A percentile compares a stretch with the other conserved stretches of the same genome.
phyloP scores from a whole-genome alignment of 2,329 filamentous ascomycete species.

The Ceratocystis eucalypticola region DNA sequence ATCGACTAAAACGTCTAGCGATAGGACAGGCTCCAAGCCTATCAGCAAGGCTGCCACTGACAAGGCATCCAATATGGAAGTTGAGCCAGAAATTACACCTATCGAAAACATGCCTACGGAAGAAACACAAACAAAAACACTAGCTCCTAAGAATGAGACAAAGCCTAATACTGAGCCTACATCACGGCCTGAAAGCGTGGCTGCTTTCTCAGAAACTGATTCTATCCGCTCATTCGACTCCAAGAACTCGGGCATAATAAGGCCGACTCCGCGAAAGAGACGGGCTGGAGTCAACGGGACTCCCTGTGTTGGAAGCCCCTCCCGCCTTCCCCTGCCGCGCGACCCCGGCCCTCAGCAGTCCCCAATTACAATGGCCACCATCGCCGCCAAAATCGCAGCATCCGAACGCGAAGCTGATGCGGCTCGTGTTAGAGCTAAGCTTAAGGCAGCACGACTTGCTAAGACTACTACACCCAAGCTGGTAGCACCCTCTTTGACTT shows the following conservation, averaged over 20 bases:
- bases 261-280: slow-evolving; percentile 1
- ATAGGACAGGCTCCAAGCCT: slow-evolving; percentile 5
- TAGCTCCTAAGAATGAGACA: background rate
- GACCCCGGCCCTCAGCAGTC: slow-evolving; percentile 35
- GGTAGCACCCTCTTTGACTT: background rate
- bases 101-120: background rate
- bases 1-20: background rate
- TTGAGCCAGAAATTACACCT: background rate
- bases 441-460: slow-evolving; percentile 38
- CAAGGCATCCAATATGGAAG: background rate
- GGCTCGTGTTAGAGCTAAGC: slow-evolving; percentile 47
- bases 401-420: slow-evolving; percentile 51
- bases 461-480: slow-evolving; percentile 20
- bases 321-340: slow-evolving; percentile 28
- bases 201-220: slow-evolving; percentile 9
- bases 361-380: slow-evolving; percentile 46
- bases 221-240: slow-evolving; percentile 10
- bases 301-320: slow-evolving; percentile 23
- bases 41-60: background rate
- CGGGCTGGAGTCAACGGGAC: slow-evolving; percentile 7
- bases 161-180: background rate
- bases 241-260: slow-evolving; percentile 1
- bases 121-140: background rate
- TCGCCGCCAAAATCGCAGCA: slow-evolving; percentile 50
- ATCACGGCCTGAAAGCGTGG: background rate